phyloP scores from a whole-genome alignment of 78 protist species.

The Protostelium mycophagum region DNA sequence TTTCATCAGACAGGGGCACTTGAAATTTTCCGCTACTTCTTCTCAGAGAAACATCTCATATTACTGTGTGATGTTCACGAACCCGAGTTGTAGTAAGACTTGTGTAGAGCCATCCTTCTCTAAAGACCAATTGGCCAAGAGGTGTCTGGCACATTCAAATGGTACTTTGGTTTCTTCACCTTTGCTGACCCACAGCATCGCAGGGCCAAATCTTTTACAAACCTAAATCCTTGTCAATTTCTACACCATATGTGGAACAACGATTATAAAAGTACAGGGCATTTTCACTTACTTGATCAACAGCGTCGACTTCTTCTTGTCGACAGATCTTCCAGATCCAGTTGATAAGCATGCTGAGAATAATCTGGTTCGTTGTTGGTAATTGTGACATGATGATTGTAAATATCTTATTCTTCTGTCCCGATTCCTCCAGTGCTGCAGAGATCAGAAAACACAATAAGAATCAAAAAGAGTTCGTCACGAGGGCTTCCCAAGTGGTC shows the following conservation, averaged over 20 bases:
- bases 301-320: neutral
- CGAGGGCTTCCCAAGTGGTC: too few relatives aligned
- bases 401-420: neutral
- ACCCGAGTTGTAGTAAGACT: neutral
- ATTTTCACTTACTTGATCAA: neutral
- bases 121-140: neutral
- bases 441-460: too few relatives aligned
- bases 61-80: neutral
- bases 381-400: neutral
- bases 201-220: neutral
- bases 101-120: neutral
- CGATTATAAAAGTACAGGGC: too few relatives aligned
- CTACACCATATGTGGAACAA: neutral
- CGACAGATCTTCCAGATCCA: neutral
- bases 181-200: neutral
- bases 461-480: too few relatives aligned
- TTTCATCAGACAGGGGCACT: neutral
- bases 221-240: neutral
- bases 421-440: too few relatives aligned
- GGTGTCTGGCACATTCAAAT: neutral
- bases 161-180: neutral
- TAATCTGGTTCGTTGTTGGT: neutral
- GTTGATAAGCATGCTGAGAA: neutral
- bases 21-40: neutral
- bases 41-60: neutral